Evolutionary conservation across 2,329 filamentous ascomycete species (phyloP).

Genomic region (Pseudocercospora eumusae): DNA sequence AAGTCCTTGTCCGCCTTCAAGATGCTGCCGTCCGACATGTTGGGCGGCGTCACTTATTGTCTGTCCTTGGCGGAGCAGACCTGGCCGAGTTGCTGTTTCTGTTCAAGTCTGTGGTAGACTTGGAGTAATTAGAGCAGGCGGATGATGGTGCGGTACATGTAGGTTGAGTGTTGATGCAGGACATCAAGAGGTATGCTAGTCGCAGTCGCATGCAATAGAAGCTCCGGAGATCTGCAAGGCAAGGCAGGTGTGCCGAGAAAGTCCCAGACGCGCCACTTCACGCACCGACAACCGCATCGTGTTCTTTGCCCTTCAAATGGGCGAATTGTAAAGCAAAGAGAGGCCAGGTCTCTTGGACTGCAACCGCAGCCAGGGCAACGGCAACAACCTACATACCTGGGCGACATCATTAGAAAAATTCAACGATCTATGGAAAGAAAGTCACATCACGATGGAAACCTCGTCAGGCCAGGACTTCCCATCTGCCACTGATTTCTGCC

Average conservation of each 20-base stretch:
- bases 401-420: background rate
- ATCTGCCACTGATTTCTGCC: background rate
- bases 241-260: background rate
- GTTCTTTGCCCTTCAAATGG: background rate
- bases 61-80: background rate
- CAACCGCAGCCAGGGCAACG: background rate
- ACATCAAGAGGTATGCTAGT: background rate
- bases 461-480: background rate
- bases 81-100: background rate
- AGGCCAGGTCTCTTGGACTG: background rate
- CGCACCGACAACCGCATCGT: background rate
- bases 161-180: background rate
- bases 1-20: conserved; percentile 98
- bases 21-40: conserved; percentile 73
- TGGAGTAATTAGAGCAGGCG: background rate
- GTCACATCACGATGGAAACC: background rate
- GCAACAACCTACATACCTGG: background rate
- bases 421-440: background rate
- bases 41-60: conserved; percentile 23
- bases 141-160: background rate
- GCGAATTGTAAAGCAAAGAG: background rate
- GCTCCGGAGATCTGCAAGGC: conserved; percentile 2
- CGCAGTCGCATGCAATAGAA: background rate
- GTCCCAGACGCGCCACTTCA: background rate
- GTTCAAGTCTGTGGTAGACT: background rate